Evolutionary conservation across 192 early-diverging fungal genomes (phyloP).

Genomic region (Coemansia sp.): DNA sequence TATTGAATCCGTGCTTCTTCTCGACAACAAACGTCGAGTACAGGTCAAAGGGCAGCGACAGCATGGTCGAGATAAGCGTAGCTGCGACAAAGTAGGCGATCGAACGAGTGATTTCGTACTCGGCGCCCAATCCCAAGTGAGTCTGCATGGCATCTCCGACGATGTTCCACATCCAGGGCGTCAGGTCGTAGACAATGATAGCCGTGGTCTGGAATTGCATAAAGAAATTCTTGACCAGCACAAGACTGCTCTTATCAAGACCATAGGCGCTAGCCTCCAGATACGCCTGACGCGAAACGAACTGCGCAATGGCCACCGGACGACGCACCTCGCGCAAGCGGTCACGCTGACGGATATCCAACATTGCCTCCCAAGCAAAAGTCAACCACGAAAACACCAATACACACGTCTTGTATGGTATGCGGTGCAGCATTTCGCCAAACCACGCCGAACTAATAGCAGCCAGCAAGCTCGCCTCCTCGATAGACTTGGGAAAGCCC

Average conservation of each 20-base stretch:
- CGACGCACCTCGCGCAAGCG: constrained; percentile 67
- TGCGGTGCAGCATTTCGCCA: constrained; percentile 26
- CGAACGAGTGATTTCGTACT: constrained; percentile 85
- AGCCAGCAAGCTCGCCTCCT: constrained; percentile 18
- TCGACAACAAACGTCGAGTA: constrained; percentile 97
- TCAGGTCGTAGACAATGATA: constrained; percentile 68
- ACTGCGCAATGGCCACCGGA: constrained; percentile 70
- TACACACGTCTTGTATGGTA: constrained; percentile 83
- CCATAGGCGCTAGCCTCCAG: constrained; percentile 83
- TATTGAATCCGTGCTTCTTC: constrained; percentile 94
- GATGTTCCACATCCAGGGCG: constrained; percentile 75
- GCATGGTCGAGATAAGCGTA: constrained; percentile 61
- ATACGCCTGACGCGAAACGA: constrained; percentile 79
- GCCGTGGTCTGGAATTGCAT: constrained; percentile 68
- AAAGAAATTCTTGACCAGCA: constrained; percentile 67
- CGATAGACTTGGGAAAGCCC: constrained; percentile 19
- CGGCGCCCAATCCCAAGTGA: constrained; percentile 60
- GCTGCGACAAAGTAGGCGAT: constrained; percentile 73
- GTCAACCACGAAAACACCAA: constrained; percentile 70
- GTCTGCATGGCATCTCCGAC: constrained; percentile 59
- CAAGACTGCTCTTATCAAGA: constrained; percentile 80
- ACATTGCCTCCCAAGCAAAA: constrained; percentile 82
- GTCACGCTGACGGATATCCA: constrained; percentile 79
- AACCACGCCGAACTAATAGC: constrained; percentile 1
- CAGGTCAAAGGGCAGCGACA: constrained; percentile 78